phyloP scores from a whole-genome alignment of 495 filamentous ascomycete species.

The Xanthoparmelia taractica region DNA sequence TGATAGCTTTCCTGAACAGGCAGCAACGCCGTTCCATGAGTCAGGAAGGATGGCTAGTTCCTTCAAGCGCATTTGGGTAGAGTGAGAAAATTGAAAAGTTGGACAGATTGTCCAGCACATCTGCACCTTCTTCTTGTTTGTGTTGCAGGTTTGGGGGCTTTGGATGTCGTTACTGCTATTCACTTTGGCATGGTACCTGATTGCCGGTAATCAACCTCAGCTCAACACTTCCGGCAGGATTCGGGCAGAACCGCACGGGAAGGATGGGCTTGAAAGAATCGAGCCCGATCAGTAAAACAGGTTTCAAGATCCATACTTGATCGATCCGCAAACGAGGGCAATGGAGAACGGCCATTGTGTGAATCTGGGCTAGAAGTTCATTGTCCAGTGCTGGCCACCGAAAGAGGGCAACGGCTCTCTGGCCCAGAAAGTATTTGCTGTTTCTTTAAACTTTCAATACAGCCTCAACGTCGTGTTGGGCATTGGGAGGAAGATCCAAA shows the following conservation, averaged over 20 bases:
- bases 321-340: not conserved
- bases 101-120: not conserved
- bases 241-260: not conserved
- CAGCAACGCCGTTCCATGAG: not conserved
- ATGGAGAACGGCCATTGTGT: not conserved
- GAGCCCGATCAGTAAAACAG: not conserved
- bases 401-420: not conserved
- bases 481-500: not conserved
- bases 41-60: not conserved
- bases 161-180: not conserved
- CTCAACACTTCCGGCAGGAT: not conserved
- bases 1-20: not conserved
- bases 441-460: not conserved
- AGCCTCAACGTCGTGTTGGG: not conserved
- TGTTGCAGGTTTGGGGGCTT: not conserved
- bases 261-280: not conserved
- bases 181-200: not conserved
- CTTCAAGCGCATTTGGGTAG: not conserved
- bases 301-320: not conserved
- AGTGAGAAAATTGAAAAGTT: not conserved
- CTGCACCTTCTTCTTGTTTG: not conserved
- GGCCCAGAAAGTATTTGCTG: not conserved
- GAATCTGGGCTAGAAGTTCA: too few species aligned
- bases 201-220: not conserved
- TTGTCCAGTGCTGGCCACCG: too few species aligned